Conservation (phyloP, 768 basidiomycete species). For the Leccinum longicurvipes region DNA sequence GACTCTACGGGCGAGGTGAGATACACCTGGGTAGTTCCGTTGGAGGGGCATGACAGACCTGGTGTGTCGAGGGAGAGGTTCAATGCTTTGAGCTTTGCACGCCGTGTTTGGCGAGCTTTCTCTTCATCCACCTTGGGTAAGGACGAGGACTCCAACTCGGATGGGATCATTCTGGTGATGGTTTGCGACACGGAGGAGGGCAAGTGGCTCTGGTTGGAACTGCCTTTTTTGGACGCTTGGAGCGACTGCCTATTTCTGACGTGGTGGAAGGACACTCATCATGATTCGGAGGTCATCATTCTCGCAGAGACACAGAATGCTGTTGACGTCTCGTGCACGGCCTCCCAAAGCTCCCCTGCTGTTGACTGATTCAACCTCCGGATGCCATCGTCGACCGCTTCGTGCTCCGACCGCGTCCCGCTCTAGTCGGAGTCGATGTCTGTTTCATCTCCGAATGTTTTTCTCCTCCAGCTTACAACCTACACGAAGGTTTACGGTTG, state of each 20-base stretch:
- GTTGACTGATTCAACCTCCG: neutral
- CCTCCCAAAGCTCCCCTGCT: neutral
- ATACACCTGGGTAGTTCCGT: neutral
- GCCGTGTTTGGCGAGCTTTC: constrained; percentile 50
- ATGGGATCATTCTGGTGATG: neutral
- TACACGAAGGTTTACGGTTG: constrained; percentile 20
- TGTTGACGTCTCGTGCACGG: neutral
- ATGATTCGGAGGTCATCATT: neutral
- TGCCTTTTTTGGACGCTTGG: neutral
- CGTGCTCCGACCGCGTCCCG: too few relatives aligned
- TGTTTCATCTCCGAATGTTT: constrained; percentile 28
- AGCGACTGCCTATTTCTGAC: neutral
- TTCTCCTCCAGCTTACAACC: neutral
- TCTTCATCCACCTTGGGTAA: constrained; percentile 47
- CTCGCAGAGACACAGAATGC: neutral
- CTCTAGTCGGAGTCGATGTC: constrained; percentile 26
- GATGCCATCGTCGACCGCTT: too few relatives aligned
- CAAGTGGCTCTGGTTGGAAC: neutral
- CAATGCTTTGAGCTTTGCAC: constrained; percentile 54
- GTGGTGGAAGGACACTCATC: too few relatives aligned
- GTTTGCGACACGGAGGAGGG: constrained; percentile 13
- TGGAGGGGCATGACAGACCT: constrained; percentile 36
- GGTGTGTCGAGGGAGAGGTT: constrained; percentile 48
- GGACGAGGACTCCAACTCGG: constrained; percentile 22
- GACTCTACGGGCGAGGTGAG: constrained; percentile 45